These are phyloP conservation scores for Drechslerella dactyloides DNA, from an alignment of 2,329 filamentous ascomycete genomes.

Conservation along the genomic window DNA sequence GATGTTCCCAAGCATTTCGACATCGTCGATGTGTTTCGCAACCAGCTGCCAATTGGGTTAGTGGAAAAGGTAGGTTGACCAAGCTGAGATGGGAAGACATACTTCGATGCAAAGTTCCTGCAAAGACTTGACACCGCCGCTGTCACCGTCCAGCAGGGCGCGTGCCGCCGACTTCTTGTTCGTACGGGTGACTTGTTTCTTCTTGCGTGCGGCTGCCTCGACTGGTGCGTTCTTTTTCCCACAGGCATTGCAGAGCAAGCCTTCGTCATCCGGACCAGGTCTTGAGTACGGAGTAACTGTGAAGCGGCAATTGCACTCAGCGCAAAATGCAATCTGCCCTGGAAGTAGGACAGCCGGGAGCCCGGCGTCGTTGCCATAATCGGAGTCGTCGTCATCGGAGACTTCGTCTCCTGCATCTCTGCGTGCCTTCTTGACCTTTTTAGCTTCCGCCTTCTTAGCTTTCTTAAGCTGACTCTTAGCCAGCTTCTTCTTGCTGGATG, in stretches of 20 bases:
- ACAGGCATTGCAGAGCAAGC: conserved; percentile 53
- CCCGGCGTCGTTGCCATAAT: neutral
- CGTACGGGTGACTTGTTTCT: conserved; percentile 45
- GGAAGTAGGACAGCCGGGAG: conserved; percentile 36
- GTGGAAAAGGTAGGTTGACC: neutral
- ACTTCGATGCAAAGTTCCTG: conserved; percentile 54
- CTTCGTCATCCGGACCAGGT: conserved; percentile 48
- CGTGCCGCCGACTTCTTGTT: conserved; percentile 51
- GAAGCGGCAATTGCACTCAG: conserved; percentile 53
- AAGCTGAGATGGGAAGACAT: neutral
- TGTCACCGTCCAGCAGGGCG: conserved; percentile 51
- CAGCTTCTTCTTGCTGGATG: conserved; percentile 17
- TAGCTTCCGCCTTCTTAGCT: conserved; percentile 20
- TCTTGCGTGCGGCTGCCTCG: conserved; percentile 51
- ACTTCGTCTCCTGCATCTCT: neutral
- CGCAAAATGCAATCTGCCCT: conserved; percentile 55
- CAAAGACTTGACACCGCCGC: conserved; percentile 50
- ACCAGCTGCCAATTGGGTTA: conserved; percentile 48
- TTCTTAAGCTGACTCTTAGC: conserved; percentile 39
- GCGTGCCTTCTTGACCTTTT: neutral
- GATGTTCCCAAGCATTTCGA: conserved; percentile 54
- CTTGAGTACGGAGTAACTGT: conserved; percentile 54
- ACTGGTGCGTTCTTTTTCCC: conserved; percentile 52
- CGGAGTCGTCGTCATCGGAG: conserved; percentile 10
- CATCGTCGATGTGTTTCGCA: conserved; percentile 54